Base-by-base conservation (phyloP, 768 basidiomycete genomes). In the Lactarius hatsudake region DNA sequence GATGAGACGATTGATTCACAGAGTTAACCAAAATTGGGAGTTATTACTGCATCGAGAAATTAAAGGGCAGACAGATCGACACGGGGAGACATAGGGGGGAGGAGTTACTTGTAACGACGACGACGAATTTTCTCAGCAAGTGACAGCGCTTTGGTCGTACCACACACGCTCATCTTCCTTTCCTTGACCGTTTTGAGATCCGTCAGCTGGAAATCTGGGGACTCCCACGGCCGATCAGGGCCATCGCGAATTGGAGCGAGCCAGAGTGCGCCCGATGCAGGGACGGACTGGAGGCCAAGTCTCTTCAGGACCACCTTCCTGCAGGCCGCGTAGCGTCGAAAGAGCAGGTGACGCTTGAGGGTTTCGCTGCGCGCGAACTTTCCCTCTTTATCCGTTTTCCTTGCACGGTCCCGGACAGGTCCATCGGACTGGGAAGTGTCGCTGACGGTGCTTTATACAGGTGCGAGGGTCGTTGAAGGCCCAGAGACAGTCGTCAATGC, bases 221-320 rank as follows among this genome's bases (percentile, higher is more conserved):
- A 40, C 30, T 66, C 65, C 65, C 61, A 66, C 45, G 38, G 61
- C 9, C 61, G 56, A n/a, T 66, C 61, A 58, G 65, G 65, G 45
- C 61, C 65, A 62, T 66, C 56, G 43, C 61, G 30, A 32, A 66
- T n/a, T 26, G 61, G 55, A 9, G 55, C 28, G 36, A 66, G n/a
- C 55, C 56, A 66, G 8, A 30, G n/a, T n/a, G 42, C 32, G 32
- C 59, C 59, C 38, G 53, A 55, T 9, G 6, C 18, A 56, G 64
- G 64, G 13, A 55, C 13, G 13, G 17, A 32, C 32, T 13, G 12
- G 18, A 65, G 10, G 4, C 43, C 12, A 34, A 65, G 64, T 23
- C 20, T 12, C 5, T 23, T 20, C 6, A 65, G 64, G 53, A 61
- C 53, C 1, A 15, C 64, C 40, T 45, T 28, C 42, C 26, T 45